Conservation (phyloP, 176 grass and related monocot genomes). For the Miscanthus lutarioriparius region DNA sequence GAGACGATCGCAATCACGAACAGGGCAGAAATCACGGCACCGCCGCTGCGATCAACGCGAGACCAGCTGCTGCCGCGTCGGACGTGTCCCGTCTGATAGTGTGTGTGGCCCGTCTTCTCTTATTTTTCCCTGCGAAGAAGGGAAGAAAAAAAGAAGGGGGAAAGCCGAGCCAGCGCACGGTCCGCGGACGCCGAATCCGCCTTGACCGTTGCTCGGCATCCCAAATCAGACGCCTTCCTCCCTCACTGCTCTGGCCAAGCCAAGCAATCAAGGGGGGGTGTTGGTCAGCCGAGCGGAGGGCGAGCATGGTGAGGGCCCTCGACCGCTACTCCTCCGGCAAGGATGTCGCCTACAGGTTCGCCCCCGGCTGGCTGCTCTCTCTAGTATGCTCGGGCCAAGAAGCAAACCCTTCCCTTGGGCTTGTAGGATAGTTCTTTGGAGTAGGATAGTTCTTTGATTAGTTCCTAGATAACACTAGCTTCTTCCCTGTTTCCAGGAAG, state of each 20-base stretch:
- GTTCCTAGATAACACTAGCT: background rate
- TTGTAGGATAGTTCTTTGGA: background rate
- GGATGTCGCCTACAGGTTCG: constrained; percentile 71
- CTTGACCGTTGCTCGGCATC: constrained; percentile 24
- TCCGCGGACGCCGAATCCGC: background rate
- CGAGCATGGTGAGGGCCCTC: constrained; percentile 37
- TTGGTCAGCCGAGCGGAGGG: background rate
- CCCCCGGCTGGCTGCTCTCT: background rate
- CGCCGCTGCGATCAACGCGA: background rate
- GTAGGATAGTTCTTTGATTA: too few relatives aligned
- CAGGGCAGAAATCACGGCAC: background rate
- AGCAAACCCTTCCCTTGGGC: constrained; percentile 10
- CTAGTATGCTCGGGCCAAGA: background rate
- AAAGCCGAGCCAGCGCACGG: background rate
- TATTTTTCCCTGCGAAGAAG: background rate
- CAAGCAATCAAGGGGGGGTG: background rate
- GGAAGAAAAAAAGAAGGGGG: background rate
- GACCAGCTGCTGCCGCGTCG: too few relatives aligned
- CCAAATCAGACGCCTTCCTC: background rate
- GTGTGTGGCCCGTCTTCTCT: background rate
- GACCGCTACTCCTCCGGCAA: constrained; percentile 42
- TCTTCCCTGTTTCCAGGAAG: background rate
- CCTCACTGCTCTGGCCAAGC: background rate
- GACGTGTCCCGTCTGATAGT: background rate
- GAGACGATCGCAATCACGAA: constrained; percentile 6